Conservation (phyloP, 495 filamentous ascomycete species). For the Aspergillus mulundensis region DNA sequence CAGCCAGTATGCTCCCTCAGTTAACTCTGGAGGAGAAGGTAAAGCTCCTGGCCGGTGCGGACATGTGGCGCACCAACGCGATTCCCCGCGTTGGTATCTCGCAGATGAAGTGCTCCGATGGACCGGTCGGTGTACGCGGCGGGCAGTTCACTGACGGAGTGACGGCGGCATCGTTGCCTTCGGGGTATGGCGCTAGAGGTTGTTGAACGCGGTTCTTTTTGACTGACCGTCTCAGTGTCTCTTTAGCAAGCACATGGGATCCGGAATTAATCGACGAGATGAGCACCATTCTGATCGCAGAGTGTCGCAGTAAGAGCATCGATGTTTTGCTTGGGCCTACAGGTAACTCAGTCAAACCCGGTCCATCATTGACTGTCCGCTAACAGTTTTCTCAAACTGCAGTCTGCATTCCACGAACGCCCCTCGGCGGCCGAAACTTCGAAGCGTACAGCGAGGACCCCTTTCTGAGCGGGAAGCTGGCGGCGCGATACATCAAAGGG, state of each 20-base stretch:
- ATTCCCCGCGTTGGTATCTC: too few relatives aligned
- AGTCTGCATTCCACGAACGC: constrained; percentile 61
- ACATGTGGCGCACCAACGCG: too few relatives aligned
- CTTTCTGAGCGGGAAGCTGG: constrained; percentile 55
- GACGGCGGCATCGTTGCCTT: constrained; percentile 29
- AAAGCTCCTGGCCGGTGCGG: too few relatives aligned
- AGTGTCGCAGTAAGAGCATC: too few relatives aligned
- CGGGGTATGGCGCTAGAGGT: constrained; percentile 3
- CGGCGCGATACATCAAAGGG: constrained; percentile 54
- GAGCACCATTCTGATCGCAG: too few relatives aligned
- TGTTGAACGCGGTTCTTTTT: too few relatives aligned
- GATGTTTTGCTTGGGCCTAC: too few relatives aligned
- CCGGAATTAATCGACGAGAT: too few relatives aligned
- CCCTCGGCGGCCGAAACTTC: constrained; percentile 64
- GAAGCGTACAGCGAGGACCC: constrained; percentile 68
- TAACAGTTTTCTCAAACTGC: constrained; percentile 37
- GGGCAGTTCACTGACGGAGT: constrained; percentile 11
- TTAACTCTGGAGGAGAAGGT: too few relatives aligned
- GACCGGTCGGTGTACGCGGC: neutral
- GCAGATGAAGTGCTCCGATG: neutral
- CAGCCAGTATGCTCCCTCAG: too few relatives aligned
- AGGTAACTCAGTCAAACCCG: too few relatives aligned
- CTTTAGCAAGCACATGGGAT: constrained; percentile 63
- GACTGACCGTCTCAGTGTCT: too few relatives aligned
- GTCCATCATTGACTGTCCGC: neutral